phyloP scores from a whole-genome alignment of 192 early-diverging fungal genomes.

The Coemansia pectinata region DNA sequence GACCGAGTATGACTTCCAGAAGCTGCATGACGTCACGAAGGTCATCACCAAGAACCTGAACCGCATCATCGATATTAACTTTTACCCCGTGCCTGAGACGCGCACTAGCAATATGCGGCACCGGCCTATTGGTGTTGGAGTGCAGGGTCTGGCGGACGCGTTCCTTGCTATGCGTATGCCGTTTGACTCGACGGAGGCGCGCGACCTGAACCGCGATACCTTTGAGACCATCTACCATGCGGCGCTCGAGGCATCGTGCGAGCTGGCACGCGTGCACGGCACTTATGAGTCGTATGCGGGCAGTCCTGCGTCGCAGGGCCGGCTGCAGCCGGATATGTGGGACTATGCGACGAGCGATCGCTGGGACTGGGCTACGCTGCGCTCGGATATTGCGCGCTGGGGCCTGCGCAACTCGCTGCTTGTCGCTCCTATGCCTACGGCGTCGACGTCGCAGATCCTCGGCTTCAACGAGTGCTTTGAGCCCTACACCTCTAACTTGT shows the following conservation, averaged over 20 bases:
- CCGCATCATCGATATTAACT: slow-evolving; percentile 97
- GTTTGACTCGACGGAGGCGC: slow-evolving; percentile 87
- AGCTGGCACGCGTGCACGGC: slow-evolving; percentile 79
- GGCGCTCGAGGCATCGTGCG: slow-evolving; percentile 88
- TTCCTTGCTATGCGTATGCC: slow-evolving; percentile 95
- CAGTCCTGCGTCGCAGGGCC: slow-evolving; percentile 85
- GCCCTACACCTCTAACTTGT: slow-evolving; percentile 91
- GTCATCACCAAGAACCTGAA: slow-evolving; percentile 90
- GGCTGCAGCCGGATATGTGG: slow-evolving; percentile 97
- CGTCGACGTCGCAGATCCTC: slow-evolving; percentile 94
- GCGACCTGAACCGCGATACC: slow-evolving; percentile 79
- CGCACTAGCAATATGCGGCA: slow-evolving; percentile 89
- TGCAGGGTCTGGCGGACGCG: slow-evolving; percentile 96
- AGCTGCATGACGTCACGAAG: slow-evolving; percentile 83
- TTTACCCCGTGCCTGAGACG: slow-evolving; percentile 91
- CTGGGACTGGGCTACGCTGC: slow-evolving; percentile 90
- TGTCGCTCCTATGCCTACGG: slow-evolving; percentile 97
- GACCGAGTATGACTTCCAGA: slow-evolving; percentile 78
- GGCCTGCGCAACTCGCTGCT: slow-evolving; percentile 94
- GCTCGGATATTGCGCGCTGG: slow-evolving; percentile 71
- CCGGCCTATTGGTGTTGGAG: slow-evolving; percentile 97
- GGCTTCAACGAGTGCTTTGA: slow-evolving; percentile 99
- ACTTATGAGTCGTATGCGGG: slow-evolving; percentile 87
- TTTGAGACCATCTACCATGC: slow-evolving; percentile 98
- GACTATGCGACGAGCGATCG: slow-evolving; percentile 72